Conservation (phyloP, 768 basidiomycete species). For the Tephrocybe sp. region DNA sequence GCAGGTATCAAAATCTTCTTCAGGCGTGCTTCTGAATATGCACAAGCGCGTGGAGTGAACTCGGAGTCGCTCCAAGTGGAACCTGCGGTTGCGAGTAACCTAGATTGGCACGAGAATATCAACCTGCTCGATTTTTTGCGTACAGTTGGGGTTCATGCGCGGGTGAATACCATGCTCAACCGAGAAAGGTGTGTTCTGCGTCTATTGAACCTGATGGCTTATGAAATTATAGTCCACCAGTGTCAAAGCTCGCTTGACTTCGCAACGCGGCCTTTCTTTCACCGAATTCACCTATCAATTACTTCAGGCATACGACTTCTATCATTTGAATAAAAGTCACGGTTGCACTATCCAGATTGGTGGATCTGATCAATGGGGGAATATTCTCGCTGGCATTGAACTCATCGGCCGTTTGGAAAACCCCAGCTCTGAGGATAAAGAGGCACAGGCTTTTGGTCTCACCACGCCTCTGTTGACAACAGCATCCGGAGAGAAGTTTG, state of each 20-base stretch:
- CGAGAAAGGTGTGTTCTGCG: constrained; percentile 70
- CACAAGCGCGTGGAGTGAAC: constrained; percentile 31
- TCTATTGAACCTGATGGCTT: constrained; percentile 3
- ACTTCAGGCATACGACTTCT: constrained; percentile 95
- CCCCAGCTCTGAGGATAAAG: constrained; percentile 19
- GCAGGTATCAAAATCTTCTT: constrained; percentile 74
- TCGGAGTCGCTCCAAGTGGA: constrained; percentile 17
- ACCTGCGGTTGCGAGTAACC: constrained; percentile 40
- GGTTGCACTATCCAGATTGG: constrained; percentile 87
- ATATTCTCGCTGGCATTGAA: constrained; percentile 91
- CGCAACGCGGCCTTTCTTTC: constrained; percentile 91
- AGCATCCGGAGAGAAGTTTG: constrained; percentile 89
- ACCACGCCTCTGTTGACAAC: constrained; percentile 95
- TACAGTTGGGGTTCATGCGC: constrained; percentile 71
- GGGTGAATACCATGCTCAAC: constrained; percentile 87
- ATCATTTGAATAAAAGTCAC: constrained; percentile 60
- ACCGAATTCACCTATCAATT: constrained; percentile 98
- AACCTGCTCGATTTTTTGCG: constrained; percentile 83
- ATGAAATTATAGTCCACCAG: constrained; percentile 33
- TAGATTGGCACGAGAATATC: constrained; percentile 76
- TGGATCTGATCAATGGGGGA: constrained; percentile 98
- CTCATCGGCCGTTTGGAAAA: constrained; percentile 65
- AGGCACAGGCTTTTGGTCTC: constrained; percentile 62
- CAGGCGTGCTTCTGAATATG: constrained; percentile 58
- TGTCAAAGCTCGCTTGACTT: constrained; percentile 75